Base-by-base conservation (phyloP, 176 grass and related monocot genomes). In the Areca catechu region DNA sequence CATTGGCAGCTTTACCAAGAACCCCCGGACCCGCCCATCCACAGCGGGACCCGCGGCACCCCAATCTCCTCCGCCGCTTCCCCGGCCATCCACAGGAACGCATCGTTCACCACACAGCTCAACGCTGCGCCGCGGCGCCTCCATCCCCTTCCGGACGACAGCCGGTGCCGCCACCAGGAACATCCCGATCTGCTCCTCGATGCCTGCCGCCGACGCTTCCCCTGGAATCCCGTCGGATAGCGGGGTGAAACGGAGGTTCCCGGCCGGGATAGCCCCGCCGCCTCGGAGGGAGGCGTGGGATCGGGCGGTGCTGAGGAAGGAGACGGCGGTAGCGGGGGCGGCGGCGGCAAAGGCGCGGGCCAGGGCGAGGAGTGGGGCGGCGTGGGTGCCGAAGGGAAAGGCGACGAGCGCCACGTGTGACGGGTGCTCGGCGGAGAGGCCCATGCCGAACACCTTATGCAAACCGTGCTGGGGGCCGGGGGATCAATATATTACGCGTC, bases 311-410 rank as follows among this genome's bases (percentile, higher is more conserved):
- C 37, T 58, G 51, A 79, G 37, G 61, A 79, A 72, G 20, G 76
- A 66, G n/a, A 79, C 23, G 49, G 16, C 43, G 3, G 53, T 56
- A 14, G 37, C 16, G 2, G 76, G 61, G 15, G 37, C 21, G 0
- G 58, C 16, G 16, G 34, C 21, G 3, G 76, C 68, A 24, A 79
- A 24, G 47, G 76, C 68, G 7, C 29, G 19, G 17, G 68, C 60
- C 20, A 79, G 68, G 61, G 59, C 50, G 17, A 79, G 53, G 24
- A 79, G 68, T 4, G 60, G 4, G 0, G 22, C 3, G 12, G 53
- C 34, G 22, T 79, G 76, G 16, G 43, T 28, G 29, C 76, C 53
- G 19, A 66, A 79, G 7, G 76, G 76, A 43, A 72, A 79, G 16
- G 68, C 68, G 5, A 63, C 47, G 15, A 72, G n/a, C 16, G 23